A percentile compares a stretch with the other conserved stretches of the same genome.
Conservation (phyloP, 805 yeast species). For the Candida bentonensis region DNA sequence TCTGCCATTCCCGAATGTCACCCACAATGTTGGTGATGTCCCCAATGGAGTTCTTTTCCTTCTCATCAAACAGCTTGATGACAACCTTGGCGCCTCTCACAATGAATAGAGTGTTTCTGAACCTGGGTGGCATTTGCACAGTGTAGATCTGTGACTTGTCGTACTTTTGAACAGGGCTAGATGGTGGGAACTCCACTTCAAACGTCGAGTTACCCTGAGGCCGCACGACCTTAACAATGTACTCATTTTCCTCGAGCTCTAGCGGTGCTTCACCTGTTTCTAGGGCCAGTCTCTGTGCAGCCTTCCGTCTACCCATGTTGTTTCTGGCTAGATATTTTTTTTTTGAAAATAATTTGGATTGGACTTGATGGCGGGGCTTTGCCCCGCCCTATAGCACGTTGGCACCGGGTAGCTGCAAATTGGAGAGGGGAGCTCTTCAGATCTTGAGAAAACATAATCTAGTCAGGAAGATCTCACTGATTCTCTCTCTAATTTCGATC, state of each 20-base stretch:
- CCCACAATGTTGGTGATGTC: conserved; percentile 21
- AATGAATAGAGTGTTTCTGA: conserved; percentile 22
- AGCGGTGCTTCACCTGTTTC: conserved; percentile 14
- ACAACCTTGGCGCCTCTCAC: conserved; percentile 23
- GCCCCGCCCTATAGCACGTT: too few relatives aligned
- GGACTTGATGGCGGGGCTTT: too few relatives aligned
- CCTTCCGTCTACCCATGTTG: not conserved
- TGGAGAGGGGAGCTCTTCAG: too few relatives aligned
- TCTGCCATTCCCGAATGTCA: conserved; percentile 21
- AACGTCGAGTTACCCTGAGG: conserved; percentile 21
- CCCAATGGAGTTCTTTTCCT: conserved; percentile 17
- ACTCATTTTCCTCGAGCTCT: conserved; percentile 14
- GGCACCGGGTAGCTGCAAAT: too few relatives aligned
- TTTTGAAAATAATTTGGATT: too few relatives aligned
- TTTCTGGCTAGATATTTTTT: too few relatives aligned
- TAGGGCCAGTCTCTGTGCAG: not conserved
- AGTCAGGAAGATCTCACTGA: too few relatives aligned
- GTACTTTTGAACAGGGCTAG: conserved; percentile 1
- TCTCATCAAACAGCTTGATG: conserved; percentile 11
- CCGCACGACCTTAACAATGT: conserved; percentile 18
- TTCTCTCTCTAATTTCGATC: too few relatives aligned
- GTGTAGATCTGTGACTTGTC: not conserved
- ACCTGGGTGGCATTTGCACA: conserved; percentile 18
- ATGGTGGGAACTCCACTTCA: conserved; percentile 17
- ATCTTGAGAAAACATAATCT: too few relatives aligned